phyloP scores from a whole-genome alignment of 371 early-diverging fungal species.

The Rhizopus sp. region DNA sequence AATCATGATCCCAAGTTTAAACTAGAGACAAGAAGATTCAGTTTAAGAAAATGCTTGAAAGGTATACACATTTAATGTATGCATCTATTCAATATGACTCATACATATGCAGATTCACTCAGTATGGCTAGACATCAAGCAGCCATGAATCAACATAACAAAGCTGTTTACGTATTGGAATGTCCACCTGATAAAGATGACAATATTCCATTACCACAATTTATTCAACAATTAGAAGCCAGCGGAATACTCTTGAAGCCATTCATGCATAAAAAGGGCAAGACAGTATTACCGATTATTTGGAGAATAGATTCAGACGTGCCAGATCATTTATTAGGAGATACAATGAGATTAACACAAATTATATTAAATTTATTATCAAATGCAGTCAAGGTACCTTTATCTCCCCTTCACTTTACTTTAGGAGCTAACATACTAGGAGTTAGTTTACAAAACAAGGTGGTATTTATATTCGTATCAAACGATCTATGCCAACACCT shows the following conservation, averaged over 20 bases:
- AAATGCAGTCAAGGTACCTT: slow-evolving; percentile 57
- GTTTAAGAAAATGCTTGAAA: slow-evolving; percentile 62
- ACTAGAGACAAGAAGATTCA: slow-evolving; percentile 55
- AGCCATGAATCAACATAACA: slow-evolving; percentile 45
- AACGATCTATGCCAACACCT: slow-evolving; percentile 35
- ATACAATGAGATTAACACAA: slow-evolving; percentile 60
- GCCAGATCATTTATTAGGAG: slow-evolving; percentile 59
- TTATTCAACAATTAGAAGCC: slow-evolving; percentile 31
- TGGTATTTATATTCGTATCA: slow-evolving; percentile 42
- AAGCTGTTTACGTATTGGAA: slow-evolving; percentile 53
- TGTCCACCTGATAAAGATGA: slow-evolving; percentile 59
- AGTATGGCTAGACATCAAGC: slow-evolving; percentile 56
- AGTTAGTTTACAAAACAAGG: slow-evolving; percentile 48
- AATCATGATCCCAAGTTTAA: slow-evolving; percentile 64
- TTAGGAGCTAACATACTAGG: not conserved
- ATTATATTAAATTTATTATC: slow-evolving; percentile 62
- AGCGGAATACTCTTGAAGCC: slow-evolving; percentile 22
- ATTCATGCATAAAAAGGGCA: slow-evolving; percentile 30
- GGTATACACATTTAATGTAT: slow-evolving; percentile 28
- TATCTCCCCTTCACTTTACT: slow-evolving; percentile 12
- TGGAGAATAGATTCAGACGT: slow-evolving; percentile 62
- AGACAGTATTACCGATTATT: slow-evolving; percentile 53
- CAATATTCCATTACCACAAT: slow-evolving; percentile 41
- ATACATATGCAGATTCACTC: slow-evolving; percentile 34
- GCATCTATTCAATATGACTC: not conserved